Conservation (phyloP, 1,139 yeast genomes). For the Kurtzmaniella natalensis region DNA sequence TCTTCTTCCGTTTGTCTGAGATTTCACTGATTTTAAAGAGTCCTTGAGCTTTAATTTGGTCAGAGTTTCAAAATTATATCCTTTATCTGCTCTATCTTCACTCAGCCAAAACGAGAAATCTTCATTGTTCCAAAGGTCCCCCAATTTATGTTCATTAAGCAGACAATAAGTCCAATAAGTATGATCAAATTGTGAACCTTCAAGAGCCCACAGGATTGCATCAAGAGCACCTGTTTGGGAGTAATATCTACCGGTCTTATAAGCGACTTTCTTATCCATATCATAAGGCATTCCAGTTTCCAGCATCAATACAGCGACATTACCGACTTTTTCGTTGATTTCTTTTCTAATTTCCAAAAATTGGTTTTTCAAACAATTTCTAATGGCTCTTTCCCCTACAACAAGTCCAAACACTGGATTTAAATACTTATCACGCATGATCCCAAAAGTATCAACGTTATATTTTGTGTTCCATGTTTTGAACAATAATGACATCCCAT, state of each 20-base stretch:
- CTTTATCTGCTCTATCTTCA: constrained; percentile 45
- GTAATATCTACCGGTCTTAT: constrained; percentile 54
- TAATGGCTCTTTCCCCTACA: constrained; percentile 73
- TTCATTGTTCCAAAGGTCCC: constrained; percentile 91
- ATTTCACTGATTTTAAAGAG: constrained; percentile 1
- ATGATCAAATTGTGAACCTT: constrained; percentile 64
- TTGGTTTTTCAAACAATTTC: constrained; percentile 68
- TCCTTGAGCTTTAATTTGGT: background rate
- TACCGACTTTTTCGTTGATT: constrained; percentile 55
- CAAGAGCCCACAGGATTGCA: constrained; percentile 75
- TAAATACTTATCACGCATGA: constrained; percentile 72
- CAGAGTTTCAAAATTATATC: background rate
- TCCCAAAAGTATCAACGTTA: constrained; percentile 87
- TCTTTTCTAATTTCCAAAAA: constrained; percentile 61
- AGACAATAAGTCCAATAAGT: constrained; percentile 85
- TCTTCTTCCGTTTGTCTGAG: too few relatives aligned
- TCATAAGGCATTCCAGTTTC: constrained; percentile 98
- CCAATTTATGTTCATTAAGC: constrained; percentile 70
- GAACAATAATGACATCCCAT: constrained; percentile 88
- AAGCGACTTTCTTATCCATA: constrained; percentile 77
- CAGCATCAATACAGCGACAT: constrained; percentile 70
- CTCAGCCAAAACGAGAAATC: constrained; percentile 84
- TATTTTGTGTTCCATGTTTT: constrained; percentile 73
- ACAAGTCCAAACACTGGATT: constrained; percentile 77
- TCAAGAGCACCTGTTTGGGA: constrained; percentile 82